Evolutionary conservation across 2,329 filamentous ascomycete genomes (phyloP), one percentile per base, ranked within the genome.

Genomic region (Phialophora macrospora): DNA sequence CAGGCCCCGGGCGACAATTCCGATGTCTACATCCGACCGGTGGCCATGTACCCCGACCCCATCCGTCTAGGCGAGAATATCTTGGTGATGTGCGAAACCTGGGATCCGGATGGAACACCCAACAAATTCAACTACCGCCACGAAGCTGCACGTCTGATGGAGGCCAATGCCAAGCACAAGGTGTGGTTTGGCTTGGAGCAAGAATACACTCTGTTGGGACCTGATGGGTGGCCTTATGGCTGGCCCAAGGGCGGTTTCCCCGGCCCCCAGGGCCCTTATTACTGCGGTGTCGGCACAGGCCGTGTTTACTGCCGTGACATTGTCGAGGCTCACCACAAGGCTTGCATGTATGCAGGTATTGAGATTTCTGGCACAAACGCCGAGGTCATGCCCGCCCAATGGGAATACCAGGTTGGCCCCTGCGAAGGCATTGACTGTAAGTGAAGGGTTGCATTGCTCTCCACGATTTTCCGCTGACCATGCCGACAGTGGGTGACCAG

Each of bases 61-160:
- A 94, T 97, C 89, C 91, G 93, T 73, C 87, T 88, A 68, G 88
- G 88, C 67, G 91, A 93, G 81, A 97, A 97, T 86, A 90, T 97
- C 80, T 88, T 97, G 74, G 94, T 98, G 75, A 90, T 98, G 76
- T 87, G 89, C 77, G 94, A 97, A 85, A 96, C 92, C 81, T 97
- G 92, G 90, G 93, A 94, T 78, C 84, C 91, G 72, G 93, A 97
- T 81, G 93, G 93, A 77, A 92, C 88, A 70, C 95, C 95, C 81
- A 99, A 98, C 89, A 93, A 96, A 82, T 98, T 87, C 90, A 99
- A 99, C 90, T 91, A 90, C 89, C 92, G 95, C 73, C 90, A 97
- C 79, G 94, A 98, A 76, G 90, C 89, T 76, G 87, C 87, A 77
- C 90, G 95, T 80, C 85, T 97, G 75, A 96, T 98, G 92, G 88